Base-by-base conservation (phyloP, 768 basidiomycete genomes). In the Suillus clintonianus region DNA sequence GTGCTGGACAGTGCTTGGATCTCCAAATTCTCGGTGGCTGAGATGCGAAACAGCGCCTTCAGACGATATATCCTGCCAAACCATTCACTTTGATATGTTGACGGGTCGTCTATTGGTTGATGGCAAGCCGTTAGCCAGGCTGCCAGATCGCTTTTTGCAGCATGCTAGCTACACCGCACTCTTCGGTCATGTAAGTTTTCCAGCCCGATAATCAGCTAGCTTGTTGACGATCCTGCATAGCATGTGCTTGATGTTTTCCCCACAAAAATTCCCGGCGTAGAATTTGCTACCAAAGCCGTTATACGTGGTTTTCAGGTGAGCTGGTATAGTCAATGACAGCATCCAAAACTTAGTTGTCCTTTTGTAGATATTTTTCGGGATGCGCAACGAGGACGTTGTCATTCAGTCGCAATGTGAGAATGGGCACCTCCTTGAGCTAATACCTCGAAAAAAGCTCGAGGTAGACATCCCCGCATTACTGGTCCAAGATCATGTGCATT, bases 71-170 rank as follows among this genome's bases (percentile, higher is more conserved):
- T 60, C 43, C 42, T 62, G 68, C 22, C 78, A 78, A 53, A 54
- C n/a, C 22, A 71, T 84, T 7, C 74, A 78, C 55, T 69, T 81
- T 22, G 78, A 86, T 60, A 39, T 85, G 1, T 64, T 84, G 3
- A 67, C 74, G 19, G 83, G 83, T 14, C 56, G 67, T 24, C 69
- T 85, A 1, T 72, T 83, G 19, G 72, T 85, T 10, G 69, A 80
- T 13, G 83, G 83, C 8, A 75, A 75, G 62, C 73, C 77, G 1
- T 61, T 80, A 13, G 77, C 80, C 19, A 75, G 73, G 30, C 74
- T 85, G 15, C 80, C 83, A 0, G 34, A 47, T 9, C 62, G 65
- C 0, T 79, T 84, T 34, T 48, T 69, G 2, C 54, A 30, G 0
- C 76, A 83, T 65, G 32, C 72, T 1, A 67, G 72, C 2, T 84